Percentiles rank a stretch among this genome's conserved stretches.
These are phyloP conservation scores for Aureobasidium subglaciale DNA, from an alignment of 2,329 filamentous ascomycete species.

Conservation along the genomic window DNA sequence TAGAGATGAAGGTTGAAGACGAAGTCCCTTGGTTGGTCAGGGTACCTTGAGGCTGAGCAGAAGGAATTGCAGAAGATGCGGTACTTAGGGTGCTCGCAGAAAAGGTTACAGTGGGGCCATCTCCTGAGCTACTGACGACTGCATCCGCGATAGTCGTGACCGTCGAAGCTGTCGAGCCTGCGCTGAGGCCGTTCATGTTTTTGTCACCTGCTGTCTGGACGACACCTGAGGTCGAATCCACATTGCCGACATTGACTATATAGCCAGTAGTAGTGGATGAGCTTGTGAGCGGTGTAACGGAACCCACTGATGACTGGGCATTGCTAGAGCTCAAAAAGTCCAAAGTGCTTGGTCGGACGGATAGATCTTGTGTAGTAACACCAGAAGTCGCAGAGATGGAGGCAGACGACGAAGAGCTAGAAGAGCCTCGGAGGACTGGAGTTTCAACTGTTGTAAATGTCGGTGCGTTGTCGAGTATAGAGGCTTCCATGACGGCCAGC, in stretches of 20 bases:
- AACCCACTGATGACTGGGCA: background rate
- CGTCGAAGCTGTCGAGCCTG: background rate
- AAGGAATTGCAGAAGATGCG: background rate
- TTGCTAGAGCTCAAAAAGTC: background rate
- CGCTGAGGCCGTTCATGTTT: background rate
- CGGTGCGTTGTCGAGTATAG: too few relatives aligned
- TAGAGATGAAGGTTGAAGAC: background rate
- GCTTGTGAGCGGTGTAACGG: background rate
- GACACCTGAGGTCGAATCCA: background rate
- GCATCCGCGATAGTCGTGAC: background rate
- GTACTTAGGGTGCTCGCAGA: background rate
- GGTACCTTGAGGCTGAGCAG: background rate
- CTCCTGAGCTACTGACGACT: background rate
- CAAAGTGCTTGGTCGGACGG: too few relatives aligned
- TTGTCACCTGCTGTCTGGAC: constrained; percentile 8
- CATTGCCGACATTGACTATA: background rate
- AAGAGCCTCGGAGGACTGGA: too few relatives aligned
- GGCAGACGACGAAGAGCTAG: background rate
- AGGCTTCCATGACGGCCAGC: too few relatives aligned
- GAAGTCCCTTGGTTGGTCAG: background rate
- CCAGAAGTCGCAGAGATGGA: too few relatives aligned
- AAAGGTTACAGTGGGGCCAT: background rate
- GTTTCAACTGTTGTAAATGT: too few relatives aligned
- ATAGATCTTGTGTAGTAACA: too few relatives aligned
- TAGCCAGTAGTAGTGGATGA: background rate